These are phyloP conservation scores for Flueggea neowawraea DNA, from an alignment of 441 rosid species.

Conservation along the genomic window DNA sequence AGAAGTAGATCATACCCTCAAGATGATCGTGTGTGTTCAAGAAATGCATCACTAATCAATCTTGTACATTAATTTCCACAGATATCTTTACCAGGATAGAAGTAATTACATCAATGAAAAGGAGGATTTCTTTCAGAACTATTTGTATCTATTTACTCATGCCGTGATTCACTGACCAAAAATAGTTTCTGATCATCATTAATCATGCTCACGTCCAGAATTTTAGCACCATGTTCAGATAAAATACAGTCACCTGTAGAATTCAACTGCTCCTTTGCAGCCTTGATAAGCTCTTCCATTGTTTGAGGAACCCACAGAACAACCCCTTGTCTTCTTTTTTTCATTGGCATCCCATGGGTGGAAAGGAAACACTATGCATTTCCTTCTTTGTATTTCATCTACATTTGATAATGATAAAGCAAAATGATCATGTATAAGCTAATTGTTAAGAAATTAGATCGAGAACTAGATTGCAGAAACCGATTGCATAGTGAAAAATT, in stretches of 20 bases:
- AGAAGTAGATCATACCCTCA: no score
- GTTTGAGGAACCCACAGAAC: constrained; percentile 66
- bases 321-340: constrained; percentile 45
- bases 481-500: no score
- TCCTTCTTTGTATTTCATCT: constrained; percentile 30
- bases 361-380: constrained; percentile 60
- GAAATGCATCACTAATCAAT: no score
- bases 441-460: no score
- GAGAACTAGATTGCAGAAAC: no score
- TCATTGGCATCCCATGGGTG: constrained; percentile 48
- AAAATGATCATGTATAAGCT: neutral
- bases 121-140: no score
- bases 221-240: constrained; percentile 55
- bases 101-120: no score
- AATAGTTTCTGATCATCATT: constrained; percentile 53
- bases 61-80: no score
- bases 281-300: constrained; percentile 53
- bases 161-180: constrained; percentile 22
- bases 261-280: constrained; percentile 39
- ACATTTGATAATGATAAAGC: neutral
- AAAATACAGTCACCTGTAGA: constrained; percentile 28
- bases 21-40: no score
- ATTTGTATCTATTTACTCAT: no score
- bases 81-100: no score
- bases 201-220: constrained; percentile 57